phyloP scores from a whole-genome alignment of 495 filamentous ascomycete genomes.

The Bathelium albidoporum region DNA sequence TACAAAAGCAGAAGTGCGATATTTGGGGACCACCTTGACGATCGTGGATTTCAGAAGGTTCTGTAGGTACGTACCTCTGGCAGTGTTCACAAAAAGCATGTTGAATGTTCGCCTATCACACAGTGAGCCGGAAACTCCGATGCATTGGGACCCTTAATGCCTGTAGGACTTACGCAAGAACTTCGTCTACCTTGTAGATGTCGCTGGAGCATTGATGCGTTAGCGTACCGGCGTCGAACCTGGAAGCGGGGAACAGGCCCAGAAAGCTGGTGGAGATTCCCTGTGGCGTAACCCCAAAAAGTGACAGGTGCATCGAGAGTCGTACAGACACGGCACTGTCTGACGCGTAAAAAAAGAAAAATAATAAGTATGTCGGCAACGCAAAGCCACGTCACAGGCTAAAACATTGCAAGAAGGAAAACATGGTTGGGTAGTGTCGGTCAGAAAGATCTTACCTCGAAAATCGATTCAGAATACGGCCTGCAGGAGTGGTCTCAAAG shows the following conservation, averaged over 20 bases:
- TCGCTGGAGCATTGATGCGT: constrained; percentile 48
- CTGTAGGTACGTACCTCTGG: constrained; percentile 46
- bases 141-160: neutral
- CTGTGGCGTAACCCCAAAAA: neutral
- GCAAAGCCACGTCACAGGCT: neutral
- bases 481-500: constrained; percentile 97
- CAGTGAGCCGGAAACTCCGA: constrained; percentile 8
- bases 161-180: constrained; percentile 53
- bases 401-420: neutral
- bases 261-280: neutral
- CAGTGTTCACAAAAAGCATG: constrained; percentile 76
- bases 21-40: neutral
- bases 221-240: constrained; percentile 22
- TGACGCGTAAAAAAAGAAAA: neutral
- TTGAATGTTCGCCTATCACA: constrained; percentile 32
- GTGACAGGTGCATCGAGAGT: neutral
- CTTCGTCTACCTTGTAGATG: constrained; percentile 91
- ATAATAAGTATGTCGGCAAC: too few species aligned
- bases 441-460: constrained; percentile 52
- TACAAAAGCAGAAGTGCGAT: neutral
- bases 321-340: neutral
- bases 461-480: constrained; percentile 92
- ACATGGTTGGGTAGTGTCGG: neutral
- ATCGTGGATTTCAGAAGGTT: neutral
- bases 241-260: constrained; percentile 6